These are phyloP conservation scores for Lactarius deliciosus DNA, from an alignment of 768 basidiomycete genomes.

Conservation along the genomic window DNA sequence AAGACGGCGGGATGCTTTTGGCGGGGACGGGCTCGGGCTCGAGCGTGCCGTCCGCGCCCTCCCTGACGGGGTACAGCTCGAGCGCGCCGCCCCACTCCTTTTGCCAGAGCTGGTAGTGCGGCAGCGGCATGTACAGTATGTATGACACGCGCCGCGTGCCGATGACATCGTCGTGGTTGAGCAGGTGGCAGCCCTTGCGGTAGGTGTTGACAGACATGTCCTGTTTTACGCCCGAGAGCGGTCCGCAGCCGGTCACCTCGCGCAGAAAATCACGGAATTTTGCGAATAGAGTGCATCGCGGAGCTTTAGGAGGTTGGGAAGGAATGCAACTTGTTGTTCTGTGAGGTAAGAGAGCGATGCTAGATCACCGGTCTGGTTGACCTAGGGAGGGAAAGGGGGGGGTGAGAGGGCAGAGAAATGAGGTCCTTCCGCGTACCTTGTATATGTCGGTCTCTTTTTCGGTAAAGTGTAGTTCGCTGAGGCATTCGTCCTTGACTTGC, in stretches of 20 bases:
- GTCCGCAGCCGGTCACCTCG: conserved; percentile 87
- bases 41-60: conserved; percentile 57
- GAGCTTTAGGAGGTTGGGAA: conserved; percentile 77
- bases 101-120: conserved; percentile 73
- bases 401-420: neutral
- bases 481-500: conserved; percentile 81
- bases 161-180: conserved; percentile 99
- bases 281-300: conserved; percentile 90
- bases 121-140: conserved; percentile 93
- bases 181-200: conserved; percentile 86
- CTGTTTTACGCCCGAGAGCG: conserved; percentile 86
- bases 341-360: conserved; percentile 89
- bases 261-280: conserved; percentile 80
- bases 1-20: conserved; percentile 72
- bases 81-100: conserved; percentile 91
- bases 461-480: conserved; percentile 74
- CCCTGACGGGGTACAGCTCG: conserved; percentile 80
- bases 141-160: conserved; percentile 92
- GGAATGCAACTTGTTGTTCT: conserved; percentile 68
- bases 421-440: conserved; percentile 54
- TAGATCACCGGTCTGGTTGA: conserved; percentile 96
- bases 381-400: conserved; percentile 45
- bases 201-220: conserved; percentile 96
- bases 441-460: conserved; percentile 99
- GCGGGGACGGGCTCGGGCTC: conserved; percentile 68